These are phyloP conservation scores for Solanum aculeatissimum DNA, from an alignment of 305 asterid species.

Conservation along the genomic window DNA sequence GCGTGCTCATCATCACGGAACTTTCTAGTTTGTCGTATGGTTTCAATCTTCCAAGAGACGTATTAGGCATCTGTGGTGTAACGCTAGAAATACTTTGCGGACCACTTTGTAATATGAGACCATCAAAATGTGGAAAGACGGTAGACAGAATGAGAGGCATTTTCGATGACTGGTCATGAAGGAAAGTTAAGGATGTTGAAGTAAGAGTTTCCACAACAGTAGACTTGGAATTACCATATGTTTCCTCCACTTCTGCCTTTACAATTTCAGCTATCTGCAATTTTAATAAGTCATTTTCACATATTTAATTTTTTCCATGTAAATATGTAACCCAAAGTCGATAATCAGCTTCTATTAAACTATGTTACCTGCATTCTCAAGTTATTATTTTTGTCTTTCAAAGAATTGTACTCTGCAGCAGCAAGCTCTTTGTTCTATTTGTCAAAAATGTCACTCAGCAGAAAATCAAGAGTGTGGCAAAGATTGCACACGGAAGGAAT, in stretches of 20 bases:
- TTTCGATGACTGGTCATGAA: constrained; percentile 18
- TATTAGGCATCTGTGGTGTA: not conserved
- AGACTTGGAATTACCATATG: not conserved
- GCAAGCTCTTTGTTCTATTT: constrained; percentile 46
- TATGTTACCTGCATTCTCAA: constrained; percentile 36
- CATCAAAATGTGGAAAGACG: constrained; percentile 15
- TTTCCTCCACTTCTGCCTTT: constrained; percentile 8
- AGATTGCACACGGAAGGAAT: not conserved
- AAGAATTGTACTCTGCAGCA: constrained; percentile 14
- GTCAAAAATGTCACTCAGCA: not conserved
- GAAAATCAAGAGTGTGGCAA: not conserved
- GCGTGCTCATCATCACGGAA: not conserved
- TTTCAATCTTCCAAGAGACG: not conserved
- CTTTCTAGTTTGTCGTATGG: constrained; percentile 14
- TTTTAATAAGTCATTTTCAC: not conserved
- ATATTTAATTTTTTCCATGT: not conserved
- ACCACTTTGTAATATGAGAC: constrained; percentile 7
- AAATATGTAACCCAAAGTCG: not conserved
- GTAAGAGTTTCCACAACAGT: constrained; percentile 5
- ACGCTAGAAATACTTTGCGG: not conserved
- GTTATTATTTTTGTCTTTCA: constrained; percentile 29
- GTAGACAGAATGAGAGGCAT: constrained; percentile 29
- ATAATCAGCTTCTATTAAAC: not conserved
- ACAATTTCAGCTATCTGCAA: constrained; percentile 20
- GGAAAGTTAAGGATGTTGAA: constrained; percentile 6